Evolutionary conservation across 257 asterid species (phyloP), one percentile per base, ranked within the genome.

Genomic region (Osmanthus fragrans): DNA sequence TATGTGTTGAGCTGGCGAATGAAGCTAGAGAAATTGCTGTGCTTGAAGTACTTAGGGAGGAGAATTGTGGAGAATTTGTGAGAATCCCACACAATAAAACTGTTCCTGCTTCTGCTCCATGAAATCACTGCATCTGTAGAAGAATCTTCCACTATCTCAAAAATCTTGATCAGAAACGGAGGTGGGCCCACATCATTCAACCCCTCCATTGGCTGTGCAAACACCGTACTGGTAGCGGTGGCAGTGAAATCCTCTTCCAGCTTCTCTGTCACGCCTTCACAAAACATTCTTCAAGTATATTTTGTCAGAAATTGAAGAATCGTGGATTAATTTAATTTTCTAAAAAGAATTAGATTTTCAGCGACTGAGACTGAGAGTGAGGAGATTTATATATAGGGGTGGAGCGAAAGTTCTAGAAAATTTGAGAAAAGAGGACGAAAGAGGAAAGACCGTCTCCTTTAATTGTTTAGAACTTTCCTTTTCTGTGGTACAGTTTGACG

Each of bases 1-100:
- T 96, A 93, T 2, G 99, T 93, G 78, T 96, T 96, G 69, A 96
- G 98, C 95, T 96, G 99, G 4, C 99, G 95, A 66, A 96, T 75
- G 86, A 96, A 96, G 85, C 97, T 96, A 27, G 99, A 93, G 85
- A 96, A 96, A 77, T 96, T 96, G 33, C 84, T 82, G 81, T 96
- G 99, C 89, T 93, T 96, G 89, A 96, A 96, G 79, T 86, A 84
- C 80, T 58, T 89, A 5, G 99, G 99, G 30, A 96, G 91, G 87
- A 96, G 81, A 82, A 90, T 71, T 16, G 92, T 82, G n/a, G 99
- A 92, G 49, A 96, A 92, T 39, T 71, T 69, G 29, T 87, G 90
- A 40, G 68, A 60, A 60, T 60, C 68, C 68, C 68, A 60, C 32
- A 60, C 68, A 21, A 60, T 21, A 21, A 60, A 96, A 86, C 98